Base-by-base conservation (phyloP, 148 eudicot genomes). In the Rheum nobile region DNA sequence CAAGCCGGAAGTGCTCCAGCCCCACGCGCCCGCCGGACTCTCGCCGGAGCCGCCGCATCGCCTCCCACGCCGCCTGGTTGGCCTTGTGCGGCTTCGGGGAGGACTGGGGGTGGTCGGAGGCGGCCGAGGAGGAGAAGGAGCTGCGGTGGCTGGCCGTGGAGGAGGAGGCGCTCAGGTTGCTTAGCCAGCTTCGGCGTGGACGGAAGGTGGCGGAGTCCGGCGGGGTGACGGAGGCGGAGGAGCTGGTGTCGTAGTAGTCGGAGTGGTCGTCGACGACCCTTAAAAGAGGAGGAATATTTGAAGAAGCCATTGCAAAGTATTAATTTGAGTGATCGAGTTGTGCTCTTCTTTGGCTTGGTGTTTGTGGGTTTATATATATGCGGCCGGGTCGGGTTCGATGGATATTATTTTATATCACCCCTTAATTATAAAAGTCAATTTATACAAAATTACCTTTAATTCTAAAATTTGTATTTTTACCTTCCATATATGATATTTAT, bases 71-170 rank as follows among this genome's bases (percentile, higher is more conserved):
- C 0, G 84, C 84, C 54, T 91, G 97, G 80, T 88, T 85, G 10
- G 97, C 87, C 80, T 91, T 91, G 84, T 91, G 97, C 0, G 97
- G 97, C 79, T 91, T 91, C 4, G 82, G 79, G 0, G 78, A 54
- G 71, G 55, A 44, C 3, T 10, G 14, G 11, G 52, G 73, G 26
- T 67, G 52, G 63, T 67, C 68, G 43, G 76, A 76, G 47, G 77
- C 8, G 17, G 77, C 37, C 4, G 43, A 9, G 41, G 81, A 17
- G 2, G 88, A 81, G 72, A 71, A 77, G 37, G 89, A 87, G 74
- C 87, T 88, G 22, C 84, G 88, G 72, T 86, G 83, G 71, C 91
- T 82, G 29, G 78, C 17, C 28, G 83, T 37, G 0, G 87, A 79
- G 65, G 71, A 74, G 31, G 89, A 85, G 75, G 86, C 84, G 77